These are phyloP conservation scores for Picea glauca DNA, from an alignment of 75 land plant genomes.

Conservation along the genomic window DNA sequence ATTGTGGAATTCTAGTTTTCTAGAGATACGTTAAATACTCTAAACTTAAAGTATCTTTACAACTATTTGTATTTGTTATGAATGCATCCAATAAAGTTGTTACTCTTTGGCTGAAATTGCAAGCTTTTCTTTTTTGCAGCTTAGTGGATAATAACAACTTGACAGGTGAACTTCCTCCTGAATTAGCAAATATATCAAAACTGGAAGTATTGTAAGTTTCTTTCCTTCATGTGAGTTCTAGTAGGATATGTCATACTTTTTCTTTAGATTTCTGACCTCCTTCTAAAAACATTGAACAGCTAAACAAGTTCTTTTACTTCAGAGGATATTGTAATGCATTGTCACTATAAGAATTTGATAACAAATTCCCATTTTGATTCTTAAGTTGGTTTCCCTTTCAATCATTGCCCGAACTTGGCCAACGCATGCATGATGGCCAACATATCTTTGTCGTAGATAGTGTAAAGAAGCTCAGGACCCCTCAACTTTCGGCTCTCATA, in stretches of 20 bases:
- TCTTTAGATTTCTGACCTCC: too few relatives aligned
- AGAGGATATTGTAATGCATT: too few relatives aligned
- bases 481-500: too few relatives aligned
- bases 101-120: background rate
- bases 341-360: too few relatives aligned
- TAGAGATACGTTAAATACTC: background rate
- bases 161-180: conserved; percentile 62
- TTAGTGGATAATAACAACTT: conserved; percentile 67
- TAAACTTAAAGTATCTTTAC: background rate
- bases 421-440: too few relatives aligned
- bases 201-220: conserved; percentile 53
- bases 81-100: background rate
- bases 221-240: background rate
- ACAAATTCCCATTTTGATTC: too few relatives aligned
- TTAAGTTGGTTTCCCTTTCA: too few relatives aligned
- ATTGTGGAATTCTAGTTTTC: background rate
- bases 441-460: too few relatives aligned
- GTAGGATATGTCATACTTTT: background rate
- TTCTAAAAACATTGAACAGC: too few relatives aligned
- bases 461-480: too few relatives aligned
- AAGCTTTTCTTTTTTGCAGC: conserved; percentile 24
- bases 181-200: conserved; percentile 31
- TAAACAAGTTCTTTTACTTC: too few relatives aligned
- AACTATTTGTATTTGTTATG: background rate
- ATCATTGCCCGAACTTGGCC: too few relatives aligned